phyloP scores from a whole-genome alignment of 108 stramenopile genomes.

The Bacterosira constricta region DNA sequence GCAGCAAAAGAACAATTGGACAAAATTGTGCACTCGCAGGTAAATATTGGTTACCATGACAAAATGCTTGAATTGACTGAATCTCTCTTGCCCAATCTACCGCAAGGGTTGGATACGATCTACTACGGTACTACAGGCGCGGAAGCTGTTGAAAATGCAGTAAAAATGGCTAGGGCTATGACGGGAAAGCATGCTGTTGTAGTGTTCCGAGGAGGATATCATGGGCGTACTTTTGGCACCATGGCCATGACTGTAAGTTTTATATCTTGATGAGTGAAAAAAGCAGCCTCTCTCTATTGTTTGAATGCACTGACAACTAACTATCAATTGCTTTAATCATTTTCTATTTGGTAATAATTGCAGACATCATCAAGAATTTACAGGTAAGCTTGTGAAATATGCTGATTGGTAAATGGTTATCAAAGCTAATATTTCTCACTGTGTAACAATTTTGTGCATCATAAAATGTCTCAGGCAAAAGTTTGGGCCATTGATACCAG shows the following conservation, averaged over 20 bases:
- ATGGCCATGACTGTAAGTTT: conserved; percentile 72
- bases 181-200: conserved; percentile 67
- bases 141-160: conserved; percentile 72
- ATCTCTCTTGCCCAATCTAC: conserved; percentile 25
- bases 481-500: conserved; percentile 25
- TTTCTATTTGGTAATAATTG: not conserved
- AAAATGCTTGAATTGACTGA: conserved; percentile 67
- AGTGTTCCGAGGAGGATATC: conserved; percentile 68
- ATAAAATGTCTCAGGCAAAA: conserved; percentile 8
- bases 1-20: conserved; percentile 72
- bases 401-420: not conserved
- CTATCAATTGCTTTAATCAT: not conserved
- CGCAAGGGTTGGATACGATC: conserved; percentile 49
- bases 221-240: conserved; percentile 74
- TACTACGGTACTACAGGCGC: conserved; percentile 76
- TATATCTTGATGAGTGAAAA: not conserved
- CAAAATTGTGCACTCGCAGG: conserved; percentile 51
- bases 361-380: conserved; percentile 41
- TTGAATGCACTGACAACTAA: too few species aligned
- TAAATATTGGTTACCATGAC: conserved; percentile 55
- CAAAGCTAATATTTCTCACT: not conserved
- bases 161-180: conserved; percentile 71
- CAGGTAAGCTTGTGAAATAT: conserved; percentile 10
- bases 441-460: not conserved
- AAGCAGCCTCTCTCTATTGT: too few species aligned